Evolutionary conservation across 2,329 filamentous ascomycete species (phyloP), one percentile per base, ranked within the genome.

Genomic region (Colletotrichum liaoningense): DNA sequence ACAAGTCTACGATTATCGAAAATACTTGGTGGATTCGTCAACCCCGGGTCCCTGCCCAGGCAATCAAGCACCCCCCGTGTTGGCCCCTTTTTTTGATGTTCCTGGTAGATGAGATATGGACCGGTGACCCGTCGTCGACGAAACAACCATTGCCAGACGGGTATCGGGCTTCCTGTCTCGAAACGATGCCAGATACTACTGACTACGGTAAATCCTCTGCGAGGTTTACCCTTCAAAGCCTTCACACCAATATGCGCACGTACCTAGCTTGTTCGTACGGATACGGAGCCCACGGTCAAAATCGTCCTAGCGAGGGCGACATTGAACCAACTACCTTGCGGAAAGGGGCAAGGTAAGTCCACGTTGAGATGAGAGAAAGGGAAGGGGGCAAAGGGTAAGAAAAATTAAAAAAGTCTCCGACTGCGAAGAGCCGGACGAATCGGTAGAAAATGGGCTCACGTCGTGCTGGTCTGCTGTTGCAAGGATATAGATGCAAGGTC

Each of bases 101-200:
- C 52, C 57, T 63, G 69, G 69, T 63, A 72, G 69, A 72, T 72
- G 66, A 63, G 69, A 46, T 63, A 68, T 58, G 69, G 69, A 68
- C 68, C 69, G 42, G 52, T 69, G 65, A 58, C 58, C 69, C 65
- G 38, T 69, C 42, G 57, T 57, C 65, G 65, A 69, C 69, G 65
- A 69, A 72, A 72, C 65, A 58, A 69, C 58, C 58, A 58, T 52
- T 72, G 56, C 65, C 57, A 68, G 64, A 46, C 65, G 64, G 57
- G 46, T 33, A 69, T 46, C 69, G 64, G 26, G 42, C 28, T 68
- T 58, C 52, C 65, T 58, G 69, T 72, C 69, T 72, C 65, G 58
- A 49, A 35, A 52, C 63, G 63, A 63, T 60, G 28, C 67, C 19
- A 59, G 24, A 60, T 16, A n/a, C 65, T 7, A 42, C 38, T 42